Percentiles rank a stretch among this genome's conserved stretches.
phyloP scores from a whole-genome alignment of 83 land plant species.

The Isoetes engelmannii region DNA sequence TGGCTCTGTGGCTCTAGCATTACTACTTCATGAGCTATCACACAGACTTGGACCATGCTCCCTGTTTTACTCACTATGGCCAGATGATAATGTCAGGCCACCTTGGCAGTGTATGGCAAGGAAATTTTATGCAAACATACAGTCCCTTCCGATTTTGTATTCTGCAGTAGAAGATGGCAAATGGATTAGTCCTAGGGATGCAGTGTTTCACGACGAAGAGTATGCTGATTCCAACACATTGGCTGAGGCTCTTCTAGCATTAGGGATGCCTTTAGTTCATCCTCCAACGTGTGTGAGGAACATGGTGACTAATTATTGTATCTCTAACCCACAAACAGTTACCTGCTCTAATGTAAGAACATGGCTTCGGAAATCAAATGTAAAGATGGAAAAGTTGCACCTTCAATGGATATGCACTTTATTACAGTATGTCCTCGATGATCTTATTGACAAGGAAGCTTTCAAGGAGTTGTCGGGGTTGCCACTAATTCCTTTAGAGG shows the following conservation, averaged over 20 bases:
- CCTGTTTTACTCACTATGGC: constrained; percentile 71
- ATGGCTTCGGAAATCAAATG: constrained; percentile 22
- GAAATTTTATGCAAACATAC: constrained; percentile 41
- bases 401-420: constrained; percentile 33
- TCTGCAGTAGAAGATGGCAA: constrained; percentile 59
- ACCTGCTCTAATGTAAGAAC: constrained; percentile 51
- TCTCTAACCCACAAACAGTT: constrained; percentile 35
- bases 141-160: constrained; percentile 42
- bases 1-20: constrained; percentile 51
- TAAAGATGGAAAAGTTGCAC: constrained; percentile 9
- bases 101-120: constrained; percentile 76
- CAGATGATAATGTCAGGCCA: constrained; percentile 61
- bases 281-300: constrained; percentile 35
- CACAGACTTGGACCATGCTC: constrained; percentile 36
- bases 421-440: constrained; percentile 78
- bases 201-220: constrained; percentile 64
- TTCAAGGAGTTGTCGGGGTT: constrained; percentile 37
- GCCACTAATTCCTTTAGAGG: constrained; percentile 71
- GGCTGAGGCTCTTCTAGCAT: constrained; percentile 42
- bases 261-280: constrained; percentile 68
- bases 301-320: constrained; percentile 43
- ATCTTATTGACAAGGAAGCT: constrained; percentile 72
- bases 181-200: constrained; percentile 68
- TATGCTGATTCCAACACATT: constrained; percentile 45
- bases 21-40: constrained; percentile 44